Evolutionary conservation across 345 rosid species (phyloP).

Genomic region (Sisymbrium irio): DNA sequence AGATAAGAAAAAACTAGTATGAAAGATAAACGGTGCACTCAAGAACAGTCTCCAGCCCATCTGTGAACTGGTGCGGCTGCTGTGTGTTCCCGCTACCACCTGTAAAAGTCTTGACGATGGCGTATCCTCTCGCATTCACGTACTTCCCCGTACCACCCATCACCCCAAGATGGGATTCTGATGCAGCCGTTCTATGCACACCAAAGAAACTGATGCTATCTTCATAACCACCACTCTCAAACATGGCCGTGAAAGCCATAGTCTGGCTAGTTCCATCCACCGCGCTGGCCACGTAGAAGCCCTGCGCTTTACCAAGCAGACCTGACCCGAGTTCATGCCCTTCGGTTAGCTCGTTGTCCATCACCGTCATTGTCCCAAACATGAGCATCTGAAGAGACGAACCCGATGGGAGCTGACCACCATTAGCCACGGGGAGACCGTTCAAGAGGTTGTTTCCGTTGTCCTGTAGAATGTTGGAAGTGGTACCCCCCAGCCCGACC

Average conservation of each 20-base stretch:
- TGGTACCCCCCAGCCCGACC: constrained; percentile 62
- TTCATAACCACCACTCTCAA: constrained; percentile 58
- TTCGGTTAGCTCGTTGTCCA: constrained; percentile 72
- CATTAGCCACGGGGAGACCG: constrained; percentile 44
- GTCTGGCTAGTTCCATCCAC: constrained; percentile 73
- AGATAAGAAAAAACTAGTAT: constrained; percentile 16
- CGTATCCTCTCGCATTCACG: constrained; percentile 68
- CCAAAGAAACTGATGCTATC: constrained; percentile 79
- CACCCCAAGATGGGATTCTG: constrained; percentile 72
- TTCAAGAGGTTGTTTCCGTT: constrained; percentile 47
- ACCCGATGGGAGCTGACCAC: constrained; percentile 55
- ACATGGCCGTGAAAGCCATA: constrained; percentile 79
- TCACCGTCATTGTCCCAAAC: constrained; percentile 79
- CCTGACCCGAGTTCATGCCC: constrained; percentile 64
- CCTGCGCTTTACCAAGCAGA: constrained; percentile 77
- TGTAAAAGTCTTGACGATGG: constrained; percentile 59
- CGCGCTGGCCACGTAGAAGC: constrained; percentile 69
- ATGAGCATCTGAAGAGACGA: constrained; percentile 53
- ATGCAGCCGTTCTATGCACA: constrained; percentile 56
- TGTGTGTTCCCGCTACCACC: constrained; percentile 37
- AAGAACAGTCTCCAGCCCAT: constrained; percentile 66
- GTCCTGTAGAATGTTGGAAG: constrained; percentile 46
- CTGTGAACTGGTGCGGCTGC: constrained; percentile 55
- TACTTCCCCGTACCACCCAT: constrained; percentile 94
- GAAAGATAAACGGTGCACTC: constrained; percentile 54